Evolutionary conservation across 192 early-diverging fungal genomes (phyloP), one percentile per base, ranked within the genome.

Genomic region (Podila horticola): DNA sequence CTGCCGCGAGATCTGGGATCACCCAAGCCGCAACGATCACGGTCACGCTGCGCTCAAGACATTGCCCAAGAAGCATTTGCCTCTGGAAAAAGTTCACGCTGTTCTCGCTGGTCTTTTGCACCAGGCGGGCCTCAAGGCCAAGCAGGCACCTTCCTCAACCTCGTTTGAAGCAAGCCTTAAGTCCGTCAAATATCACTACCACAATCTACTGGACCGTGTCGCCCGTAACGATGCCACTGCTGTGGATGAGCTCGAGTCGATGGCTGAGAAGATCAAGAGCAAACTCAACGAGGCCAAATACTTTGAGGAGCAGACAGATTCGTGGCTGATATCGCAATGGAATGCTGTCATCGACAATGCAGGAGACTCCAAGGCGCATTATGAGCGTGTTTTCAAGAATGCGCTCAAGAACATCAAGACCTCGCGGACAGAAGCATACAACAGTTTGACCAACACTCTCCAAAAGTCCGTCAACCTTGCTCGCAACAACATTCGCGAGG

Each of bases 1-100:
- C 26, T 79, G 75, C 38, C 75, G 66, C 9, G 75, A 79, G 69
- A 79, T 79, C 38, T 79, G 75, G 75, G 75, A 79, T 49, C 75
- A 68, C 38, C 28, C 74, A 11, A 62, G 26, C 24, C 52, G 55
- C n/a, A 10, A 72, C 11, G 38, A 68, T 15, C 69, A 72, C 38
- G 52, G 13, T 28, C 64, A 72, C 22, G 20, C n/a, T 57, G 20
- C 26, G 0, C 49, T 72, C 58, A 79, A 79, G 60, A 26, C 64
- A 6, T 28, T 79, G 50, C 69, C 69, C 22, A 79, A 79, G 52
- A 79, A 79, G 60, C 48, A 71, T 6, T 17, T 79, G 30, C 51
- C 75, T 6, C 1, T 64, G 17, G 75, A 79, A 12, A 66, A 58
- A 38, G 69, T 79, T 22, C 75, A 79, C 58, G 64, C 49, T 5